A percentile compares a stretch with the other conserved stretches of the same genome.
These are phyloP conservation scores for Pythium dissotocum DNA, from an alignment of 352 stramenopile genomes.

Conservation along the genomic window DNA sequence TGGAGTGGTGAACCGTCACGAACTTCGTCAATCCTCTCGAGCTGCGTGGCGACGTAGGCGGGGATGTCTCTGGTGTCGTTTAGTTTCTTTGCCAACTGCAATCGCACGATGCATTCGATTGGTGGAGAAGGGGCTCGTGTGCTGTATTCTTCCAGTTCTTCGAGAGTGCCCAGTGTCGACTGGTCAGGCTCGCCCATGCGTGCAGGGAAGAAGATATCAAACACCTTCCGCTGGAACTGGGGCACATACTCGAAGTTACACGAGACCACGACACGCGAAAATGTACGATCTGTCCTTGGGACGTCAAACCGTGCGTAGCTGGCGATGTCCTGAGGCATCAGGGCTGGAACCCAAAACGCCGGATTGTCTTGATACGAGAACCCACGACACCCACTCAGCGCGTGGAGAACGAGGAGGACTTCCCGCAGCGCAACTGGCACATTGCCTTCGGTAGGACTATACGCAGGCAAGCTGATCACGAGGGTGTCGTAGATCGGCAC, in stretches of 20 bases:
- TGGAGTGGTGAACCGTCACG: not conserved
- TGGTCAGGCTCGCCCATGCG: not conserved
- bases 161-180: not conserved
- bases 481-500: not conserved
- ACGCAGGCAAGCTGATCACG: not conserved
- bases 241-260: not conserved
- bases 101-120: not conserved
- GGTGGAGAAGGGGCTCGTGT: not conserved
- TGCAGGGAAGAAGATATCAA: not conserved
- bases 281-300: not conserved
- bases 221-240: not conserved
- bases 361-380: not conserved
- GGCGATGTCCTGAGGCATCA: no score
- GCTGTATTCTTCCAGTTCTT: not conserved
- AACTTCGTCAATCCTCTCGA: not conserved
- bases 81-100: not conserved
- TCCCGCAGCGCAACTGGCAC: not conserved
- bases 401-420: not conserved
- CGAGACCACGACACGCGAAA: not conserved
- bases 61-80: not conserved
- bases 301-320: not conserved
- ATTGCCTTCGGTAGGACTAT: not conserved
- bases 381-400: not conserved
- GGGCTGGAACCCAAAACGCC: no score
- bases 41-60: not conserved